Conservation (phyloP, 352 stramenopile species). For the Hyaloperonospora arabidopsidis region DNA sequence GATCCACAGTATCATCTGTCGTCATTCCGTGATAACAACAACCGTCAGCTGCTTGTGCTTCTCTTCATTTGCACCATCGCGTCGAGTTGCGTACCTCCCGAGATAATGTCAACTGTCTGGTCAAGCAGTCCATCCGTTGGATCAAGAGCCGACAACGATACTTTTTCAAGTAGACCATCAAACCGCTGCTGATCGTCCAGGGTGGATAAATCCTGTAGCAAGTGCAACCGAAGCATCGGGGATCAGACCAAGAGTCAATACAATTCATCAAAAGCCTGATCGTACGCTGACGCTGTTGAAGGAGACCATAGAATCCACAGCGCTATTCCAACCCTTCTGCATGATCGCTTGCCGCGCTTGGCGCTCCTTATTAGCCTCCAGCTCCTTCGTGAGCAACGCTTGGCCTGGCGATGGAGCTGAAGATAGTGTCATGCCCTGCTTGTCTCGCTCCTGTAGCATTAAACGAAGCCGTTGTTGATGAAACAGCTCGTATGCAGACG, state of each 20-base stretch:
- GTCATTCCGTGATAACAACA: slow-evolving; percentile 4
- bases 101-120: slow-evolving; percentile 40
- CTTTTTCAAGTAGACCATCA: slow-evolving; percentile 56
- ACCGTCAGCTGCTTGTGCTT: slow-evolving; percentile 2
- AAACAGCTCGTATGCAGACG: slow-evolving; percentile 80
- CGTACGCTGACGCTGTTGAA: slow-evolving; percentile 52
- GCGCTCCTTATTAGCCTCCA: slow-evolving; percentile 83
- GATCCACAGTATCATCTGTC: slow-evolving; percentile 40
- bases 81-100: slow-evolving; percentile 25
- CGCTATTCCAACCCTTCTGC: slow-evolving; percentile 85
- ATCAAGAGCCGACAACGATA: slow-evolving; percentile 49
- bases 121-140: slow-evolving; percentile 51
- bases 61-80: neutral
- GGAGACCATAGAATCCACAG: slow-evolving; percentile 73
- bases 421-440: slow-evolving; percentile 67
- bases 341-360: slow-evolving; percentile 84
- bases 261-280: neutral
- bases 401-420: slow-evolving; percentile 75
- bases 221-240: neutral
- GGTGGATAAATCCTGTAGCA: slow-evolving; percentile 35
- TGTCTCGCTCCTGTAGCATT: slow-evolving; percentile 80
- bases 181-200: slow-evolving; percentile 57
- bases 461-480: slow-evolving; percentile 77
- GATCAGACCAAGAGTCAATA: slow-evolving; percentile 7
- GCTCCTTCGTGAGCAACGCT: slow-evolving; percentile 82